phyloP scores from a whole-genome alignment of 805 yeast species.

The Nakazawaea laoshanensis region DNA sequence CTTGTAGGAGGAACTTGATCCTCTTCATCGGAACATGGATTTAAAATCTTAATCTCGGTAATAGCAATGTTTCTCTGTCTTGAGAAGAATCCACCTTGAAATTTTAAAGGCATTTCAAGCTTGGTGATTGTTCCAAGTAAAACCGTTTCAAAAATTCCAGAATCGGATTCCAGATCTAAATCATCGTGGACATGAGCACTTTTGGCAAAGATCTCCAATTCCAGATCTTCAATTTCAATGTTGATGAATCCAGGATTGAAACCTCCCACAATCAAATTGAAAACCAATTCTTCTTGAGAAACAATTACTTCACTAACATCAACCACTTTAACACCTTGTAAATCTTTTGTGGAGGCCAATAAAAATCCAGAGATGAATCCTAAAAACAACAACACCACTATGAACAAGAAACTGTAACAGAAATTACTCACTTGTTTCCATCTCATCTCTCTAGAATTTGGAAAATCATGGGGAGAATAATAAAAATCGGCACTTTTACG shows the following conservation, averaged over 20 bases:
- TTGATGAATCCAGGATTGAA: conserved; percentile 83
- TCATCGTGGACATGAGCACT: conserved; percentile 34
- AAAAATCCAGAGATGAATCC: conserved; percentile 82
- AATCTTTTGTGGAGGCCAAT: conserved; percentile 78
- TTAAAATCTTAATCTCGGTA: conserved; percentile 62
- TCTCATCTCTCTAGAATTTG: conserved; percentile 20
- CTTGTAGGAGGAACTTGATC: conserved; percentile 14
- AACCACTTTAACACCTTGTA: conserved; percentile 54
- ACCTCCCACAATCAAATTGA: conserved; percentile 70
- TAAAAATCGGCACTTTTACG: conserved; percentile 16
- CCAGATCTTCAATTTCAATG: conserved; percentile 53
- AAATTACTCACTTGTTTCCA: conserved; percentile 21
- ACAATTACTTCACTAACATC: conserved; percentile 66
- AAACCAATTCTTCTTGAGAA: conserved; percentile 76
- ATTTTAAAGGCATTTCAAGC: conserved; percentile 66
- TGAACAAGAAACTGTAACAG: conserved; percentile 34
- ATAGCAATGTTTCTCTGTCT: conserved; percentile 48
- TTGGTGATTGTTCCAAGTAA: conserved; percentile 60
- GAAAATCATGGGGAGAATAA: conserved; percentile 28
- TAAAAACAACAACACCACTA: conserved; percentile 45
- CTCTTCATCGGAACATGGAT: conserved; percentile 50
- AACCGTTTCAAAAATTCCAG: conserved; percentile 47
- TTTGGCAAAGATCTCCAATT: conserved; percentile 80
- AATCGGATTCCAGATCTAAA: conserved; percentile 9
- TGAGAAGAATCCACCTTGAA: conserved; percentile 71